A percentile compares a stretch with the other conserved stretches of the same genome.
Evolutionary conservation across 2,329 filamentous ascomycete species (phyloP).

Genomic region (Fusarium gaditjirri): DNA sequence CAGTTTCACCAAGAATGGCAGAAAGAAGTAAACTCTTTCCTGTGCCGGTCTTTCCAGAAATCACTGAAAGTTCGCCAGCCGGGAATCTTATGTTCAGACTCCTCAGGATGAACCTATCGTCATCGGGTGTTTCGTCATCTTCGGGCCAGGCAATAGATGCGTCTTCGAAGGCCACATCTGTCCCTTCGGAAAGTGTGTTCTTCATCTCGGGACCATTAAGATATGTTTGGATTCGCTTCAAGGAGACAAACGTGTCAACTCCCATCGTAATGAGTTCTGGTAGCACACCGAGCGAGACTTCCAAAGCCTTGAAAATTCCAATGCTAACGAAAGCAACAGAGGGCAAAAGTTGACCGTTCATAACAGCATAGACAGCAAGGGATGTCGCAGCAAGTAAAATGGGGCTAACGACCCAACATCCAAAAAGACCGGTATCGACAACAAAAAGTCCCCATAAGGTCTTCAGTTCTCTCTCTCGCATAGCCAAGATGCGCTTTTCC

Average conservation of each 20-base stretch:
- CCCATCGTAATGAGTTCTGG: constrained; percentile 78
- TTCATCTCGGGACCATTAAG: constrained; percentile 73
- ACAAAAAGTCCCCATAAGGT: constrained; percentile 74
- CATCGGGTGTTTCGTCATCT: constrained; percentile 66
- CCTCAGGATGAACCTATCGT: constrained; percentile 72
- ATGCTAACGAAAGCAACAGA: constrained; percentile 84
- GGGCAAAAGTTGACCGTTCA: constrained; percentile 72
- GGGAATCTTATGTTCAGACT: constrained; percentile 76
- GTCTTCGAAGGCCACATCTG: constrained; percentile 72
- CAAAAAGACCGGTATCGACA: constrained; percentile 70
- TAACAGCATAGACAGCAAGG: constrained; percentile 72
- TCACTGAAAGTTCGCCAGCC: constrained; percentile 73
- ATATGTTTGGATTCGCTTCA: constrained; percentile 77
- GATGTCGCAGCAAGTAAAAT: constrained; percentile 78
- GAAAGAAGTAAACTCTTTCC: constrained; percentile 82
- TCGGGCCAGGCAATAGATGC: constrained; percentile 80
- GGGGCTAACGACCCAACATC: constrained; percentile 78
- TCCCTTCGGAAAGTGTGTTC: constrained; percentile 63
- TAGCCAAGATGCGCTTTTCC: constrained; percentile 73
- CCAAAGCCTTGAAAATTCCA: constrained; percentile 78
- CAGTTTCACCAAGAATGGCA: constrained; percentile 79
- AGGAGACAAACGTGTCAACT: constrained; percentile 78
- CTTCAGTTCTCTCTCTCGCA: constrained; percentile 72
- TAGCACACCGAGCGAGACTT: constrained; percentile 75
- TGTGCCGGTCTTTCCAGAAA: constrained; percentile 80